phyloP scores from a whole-genome alignment of 2,329 filamentous ascomycete genomes.

The Xylaria sp. region DNA sequence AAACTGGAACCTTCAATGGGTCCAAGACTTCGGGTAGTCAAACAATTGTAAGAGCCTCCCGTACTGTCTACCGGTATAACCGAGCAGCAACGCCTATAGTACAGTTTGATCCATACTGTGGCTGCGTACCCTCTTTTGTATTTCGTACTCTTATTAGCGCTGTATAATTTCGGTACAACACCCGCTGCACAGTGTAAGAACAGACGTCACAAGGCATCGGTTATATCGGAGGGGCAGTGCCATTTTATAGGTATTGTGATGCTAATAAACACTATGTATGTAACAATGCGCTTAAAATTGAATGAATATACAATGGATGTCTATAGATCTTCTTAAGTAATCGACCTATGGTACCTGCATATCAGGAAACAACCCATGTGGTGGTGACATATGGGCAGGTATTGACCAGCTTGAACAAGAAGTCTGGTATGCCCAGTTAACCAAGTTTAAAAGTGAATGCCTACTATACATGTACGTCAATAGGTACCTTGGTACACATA shows the following conservation, averaged over 20 bases:
- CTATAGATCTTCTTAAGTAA: not conserved
- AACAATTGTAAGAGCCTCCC: constrained; percentile 1
- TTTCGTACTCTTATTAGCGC: not conserved
- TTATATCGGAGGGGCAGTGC: not conserved
- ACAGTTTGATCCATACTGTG: not conserved
- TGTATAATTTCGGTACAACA: not conserved
- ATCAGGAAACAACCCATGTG: not conserved
- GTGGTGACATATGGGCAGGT: not conserved
- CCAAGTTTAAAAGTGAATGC: too few relatives aligned
- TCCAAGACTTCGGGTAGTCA: not conserved
- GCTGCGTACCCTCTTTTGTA: not conserved
- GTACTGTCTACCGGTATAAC: not conserved
- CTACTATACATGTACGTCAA: too few relatives aligned
- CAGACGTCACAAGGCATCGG: not conserved
- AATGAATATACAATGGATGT: not conserved
- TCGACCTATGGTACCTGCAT: not conserved
- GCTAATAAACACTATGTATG: not conserved
- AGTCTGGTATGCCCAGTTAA: too few relatives aligned
- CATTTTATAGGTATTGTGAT: not conserved
- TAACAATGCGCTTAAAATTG: not conserved
- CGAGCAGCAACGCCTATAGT: not conserved
- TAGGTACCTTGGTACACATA: too few relatives aligned
- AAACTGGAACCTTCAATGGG: not conserved
- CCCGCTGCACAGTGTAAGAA: not conserved
- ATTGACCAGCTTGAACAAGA: not conserved